These are phyloP conservation scores for Leccinum arenicola DNA, from an alignment of 768 basidiomycete genomes.

Conservation along the genomic window DNA sequence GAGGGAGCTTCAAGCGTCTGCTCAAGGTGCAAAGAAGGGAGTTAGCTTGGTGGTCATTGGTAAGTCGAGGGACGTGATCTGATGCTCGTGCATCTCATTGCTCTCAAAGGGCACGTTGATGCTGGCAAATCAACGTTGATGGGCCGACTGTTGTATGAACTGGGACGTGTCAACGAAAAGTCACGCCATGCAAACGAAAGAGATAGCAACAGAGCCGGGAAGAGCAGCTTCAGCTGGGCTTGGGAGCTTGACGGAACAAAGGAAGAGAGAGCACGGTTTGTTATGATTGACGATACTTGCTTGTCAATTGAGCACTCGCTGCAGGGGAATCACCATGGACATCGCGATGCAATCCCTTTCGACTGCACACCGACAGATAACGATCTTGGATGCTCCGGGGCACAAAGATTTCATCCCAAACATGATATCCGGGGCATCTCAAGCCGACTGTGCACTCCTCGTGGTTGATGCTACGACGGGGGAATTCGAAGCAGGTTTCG, in stretches of 20 bases:
- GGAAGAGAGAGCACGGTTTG: conserved; percentile 90
- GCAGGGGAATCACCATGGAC: conserved; percentile 97
- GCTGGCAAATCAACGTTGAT: conserved; percentile 98
- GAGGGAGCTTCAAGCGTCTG: conserved; percentile 45
- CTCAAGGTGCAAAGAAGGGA: conserved; percentile 56
- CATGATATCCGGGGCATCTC: conserved; percentile 98
- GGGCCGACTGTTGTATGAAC: conserved; percentile 91
- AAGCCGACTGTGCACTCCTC: conserved; percentile 92
- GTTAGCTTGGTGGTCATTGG: conserved; percentile 93
- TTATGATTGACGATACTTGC: neutral
- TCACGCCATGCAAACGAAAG: conserved; percentile 81
- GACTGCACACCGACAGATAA: conserved; percentile 76
- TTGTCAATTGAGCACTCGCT: conserved; percentile 7
- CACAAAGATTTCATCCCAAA: conserved; percentile 98
- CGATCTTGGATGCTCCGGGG: conserved; percentile 95
- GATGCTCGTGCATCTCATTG: conserved; percentile 9
- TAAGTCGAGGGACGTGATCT: conserved; percentile 32
- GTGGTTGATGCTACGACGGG: conserved; percentile 89
- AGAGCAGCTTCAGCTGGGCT: conserved; percentile 96
- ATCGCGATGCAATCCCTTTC: conserved; percentile 79
- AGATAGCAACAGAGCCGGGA: conserved; percentile 86
- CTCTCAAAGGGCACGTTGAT: conserved; percentile 84
- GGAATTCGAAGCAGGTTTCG: conserved; percentile 96
- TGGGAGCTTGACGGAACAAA: conserved; percentile 94
- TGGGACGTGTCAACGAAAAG: conserved; percentile 86